A percentile compares a stretch with the other conserved stretches of the same genome.
These are phyloP conservation scores for Acidomyces sp. DNA, from an alignment of 495 filamentous ascomycete species.

Conservation along the genomic window DNA sequence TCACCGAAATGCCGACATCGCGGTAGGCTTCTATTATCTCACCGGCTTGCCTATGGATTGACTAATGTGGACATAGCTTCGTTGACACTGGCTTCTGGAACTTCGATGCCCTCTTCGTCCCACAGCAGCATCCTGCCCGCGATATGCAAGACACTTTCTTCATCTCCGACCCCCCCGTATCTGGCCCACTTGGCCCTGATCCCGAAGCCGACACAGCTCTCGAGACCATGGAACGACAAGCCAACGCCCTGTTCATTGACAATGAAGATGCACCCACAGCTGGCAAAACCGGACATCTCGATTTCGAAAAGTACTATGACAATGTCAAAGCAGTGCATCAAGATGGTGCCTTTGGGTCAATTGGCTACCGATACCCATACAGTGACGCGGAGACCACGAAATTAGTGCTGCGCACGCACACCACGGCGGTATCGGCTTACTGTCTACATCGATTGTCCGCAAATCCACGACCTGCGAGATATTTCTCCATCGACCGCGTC, in stretches of 20 bases:
- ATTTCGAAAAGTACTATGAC: constrained; percentile 80
- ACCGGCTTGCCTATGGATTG: constrained; percentile 27
- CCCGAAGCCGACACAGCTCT: constrained; percentile 30
- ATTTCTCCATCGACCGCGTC: constrained; percentile 95
- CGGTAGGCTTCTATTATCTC: constrained; percentile 14
- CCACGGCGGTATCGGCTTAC: constrained; percentile 75
- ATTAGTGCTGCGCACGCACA: constrained; percentile 90
- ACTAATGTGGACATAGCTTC: constrained; percentile 32
- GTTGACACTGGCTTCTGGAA: constrained; percentile 99
- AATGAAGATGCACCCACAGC: constrained; percentile 19
- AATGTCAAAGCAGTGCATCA: constrained; percentile 71
- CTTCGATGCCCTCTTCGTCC: constrained; percentile 93
- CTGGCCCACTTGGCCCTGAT: constrained; percentile 67
- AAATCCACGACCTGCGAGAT: constrained; percentile 67
- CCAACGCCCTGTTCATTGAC: too few species aligned
- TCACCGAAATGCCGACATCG: constrained; percentile 69
- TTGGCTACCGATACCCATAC: constrained; percentile 93
- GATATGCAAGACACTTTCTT: constrained; percentile 98
- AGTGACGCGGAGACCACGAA: constrained; percentile 73
- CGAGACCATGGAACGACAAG: constrained; percentile 28
- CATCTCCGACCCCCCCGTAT: constrained; percentile 71
- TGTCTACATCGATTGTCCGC: constrained; percentile 82
- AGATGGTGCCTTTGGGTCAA: constrained; percentile 78
- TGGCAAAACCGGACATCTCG: constrained; percentile 32
- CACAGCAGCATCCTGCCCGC: constrained; percentile 92